Conservation (phyloP, 805 yeast genomes). For the Kuraishia hungarica region DNA sequence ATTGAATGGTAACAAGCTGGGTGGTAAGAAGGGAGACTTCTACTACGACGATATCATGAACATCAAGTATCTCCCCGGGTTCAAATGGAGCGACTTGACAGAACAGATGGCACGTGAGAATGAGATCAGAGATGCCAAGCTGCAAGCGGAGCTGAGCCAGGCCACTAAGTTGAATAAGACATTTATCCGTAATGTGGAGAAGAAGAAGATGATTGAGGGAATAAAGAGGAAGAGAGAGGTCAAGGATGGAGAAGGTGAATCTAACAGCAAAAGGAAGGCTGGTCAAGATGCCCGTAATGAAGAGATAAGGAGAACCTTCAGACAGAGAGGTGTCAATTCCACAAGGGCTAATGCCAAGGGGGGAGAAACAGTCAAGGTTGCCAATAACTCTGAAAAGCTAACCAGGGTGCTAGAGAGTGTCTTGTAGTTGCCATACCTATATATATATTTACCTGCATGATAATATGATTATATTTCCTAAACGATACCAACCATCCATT, state of each 20-base stretch:
- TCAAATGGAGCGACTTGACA: conserved; percentile 93
- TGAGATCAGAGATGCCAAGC: conserved; percentile 79
- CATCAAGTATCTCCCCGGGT: conserved; percentile 80
- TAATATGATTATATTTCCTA: too few species aligned
- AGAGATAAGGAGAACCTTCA: conserved; percentile 49
- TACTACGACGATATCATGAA: conserved; percentile 93
- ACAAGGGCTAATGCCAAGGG: conserved; percentile 56
- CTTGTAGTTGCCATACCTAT: conserved; percentile 23
- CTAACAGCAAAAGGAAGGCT: conserved; percentile 1
- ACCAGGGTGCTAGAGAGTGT: conserved; percentile 44
- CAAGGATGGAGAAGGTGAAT: conserved; percentile 15
- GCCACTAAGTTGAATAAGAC: conserved; percentile 82
- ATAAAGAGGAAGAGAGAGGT: conserved; percentile 43
- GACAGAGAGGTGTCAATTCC: conserved; percentile 62
- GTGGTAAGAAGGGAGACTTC: conserved; percentile 86
- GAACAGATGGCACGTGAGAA: conserved; percentile 88
- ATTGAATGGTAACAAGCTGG: conserved; percentile 79
- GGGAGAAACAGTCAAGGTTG: conserved; percentile 26
- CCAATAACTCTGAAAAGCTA: conserved; percentile 29
- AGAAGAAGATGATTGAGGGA: conserved; percentile 68
- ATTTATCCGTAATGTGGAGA: conserved; percentile 77
- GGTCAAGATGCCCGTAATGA: conserved; percentile 16
- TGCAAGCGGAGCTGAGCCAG: conserved; percentile 83
- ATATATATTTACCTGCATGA: background rate
- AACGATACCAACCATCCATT: too few species aligned